Evolutionary conservation across 1,284 basidiomycete genomes (phyloP).

Genomic region (Ceratobasidium sp.): DNA sequence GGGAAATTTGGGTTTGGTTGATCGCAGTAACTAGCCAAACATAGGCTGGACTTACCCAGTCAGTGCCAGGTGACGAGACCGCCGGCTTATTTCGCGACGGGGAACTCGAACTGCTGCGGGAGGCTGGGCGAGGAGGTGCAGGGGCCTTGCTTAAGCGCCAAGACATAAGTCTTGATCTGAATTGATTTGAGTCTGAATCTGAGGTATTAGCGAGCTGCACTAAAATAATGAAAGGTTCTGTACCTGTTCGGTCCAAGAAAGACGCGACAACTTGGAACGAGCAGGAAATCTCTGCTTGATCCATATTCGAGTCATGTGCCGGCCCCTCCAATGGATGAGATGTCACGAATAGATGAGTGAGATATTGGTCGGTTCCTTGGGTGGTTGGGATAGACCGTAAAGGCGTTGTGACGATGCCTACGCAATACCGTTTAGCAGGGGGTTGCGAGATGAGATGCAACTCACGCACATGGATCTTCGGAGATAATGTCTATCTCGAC

Average conservation of each 20-base stretch:
- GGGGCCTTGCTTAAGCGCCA: slow-evolving; percentile 25
- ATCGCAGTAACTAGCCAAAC: not conserved
- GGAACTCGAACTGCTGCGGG: slow-evolving; percentile 10
- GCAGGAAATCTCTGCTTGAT: slow-evolving; percentile 26
- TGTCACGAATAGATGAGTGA: slow-evolving; percentile 63
- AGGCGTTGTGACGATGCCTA: slow-evolving; percentile 61
- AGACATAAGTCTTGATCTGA: slow-evolving; percentile 12
- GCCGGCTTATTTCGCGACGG: slow-evolving; percentile 22
- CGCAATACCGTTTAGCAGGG: not conserved
- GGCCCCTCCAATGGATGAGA: slow-evolving; percentile 52
- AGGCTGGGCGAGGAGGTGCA: not conserved
- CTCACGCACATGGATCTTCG: slow-evolving; percentile 56
- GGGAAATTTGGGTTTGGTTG: not conserved
- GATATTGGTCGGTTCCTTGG: slow-evolving; percentile 53
- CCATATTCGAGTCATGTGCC: not conserved
- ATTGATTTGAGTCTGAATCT: not conserved
- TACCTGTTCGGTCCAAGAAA: slow-evolving; percentile 21
- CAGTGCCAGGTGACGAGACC: not conserved
- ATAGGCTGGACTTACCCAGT: slow-evolving; percentile 13
- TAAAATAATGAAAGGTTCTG: not conserved
- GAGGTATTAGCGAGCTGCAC: not conserved
- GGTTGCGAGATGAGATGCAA: slow-evolving; percentile 46
- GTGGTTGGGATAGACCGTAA: slow-evolving; percentile 59
- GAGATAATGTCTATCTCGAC: slow-evolving; percentile 65
- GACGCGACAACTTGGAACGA: slow-evolving; percentile 37